phyloP scores from a whole-genome alignment of 1,284 basidiomycete species.

The Waitea zeae region DNA sequence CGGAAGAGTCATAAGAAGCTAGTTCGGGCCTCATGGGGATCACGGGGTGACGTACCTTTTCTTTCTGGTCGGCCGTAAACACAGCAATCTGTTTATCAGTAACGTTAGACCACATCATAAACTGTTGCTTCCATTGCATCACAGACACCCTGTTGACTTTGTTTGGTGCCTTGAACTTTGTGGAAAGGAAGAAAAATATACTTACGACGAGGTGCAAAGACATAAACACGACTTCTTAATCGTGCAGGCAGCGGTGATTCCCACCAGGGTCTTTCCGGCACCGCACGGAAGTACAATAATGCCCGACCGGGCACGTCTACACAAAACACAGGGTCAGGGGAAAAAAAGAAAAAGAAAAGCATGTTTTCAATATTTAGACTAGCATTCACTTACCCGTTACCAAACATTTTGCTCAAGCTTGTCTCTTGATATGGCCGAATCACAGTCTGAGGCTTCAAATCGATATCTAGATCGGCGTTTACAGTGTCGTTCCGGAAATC shows the following conservation, averaged over 20 bases:
- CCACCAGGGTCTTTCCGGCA: slow-evolving; percentile 96
- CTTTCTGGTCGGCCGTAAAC: slow-evolving; percentile 92
- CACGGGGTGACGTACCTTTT: slow-evolving; percentile 47
- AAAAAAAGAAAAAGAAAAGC: too few species aligned
- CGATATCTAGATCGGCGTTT: slow-evolving; percentile 91
- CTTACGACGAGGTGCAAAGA: slow-evolving; percentile 89
- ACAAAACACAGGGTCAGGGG: background rate
- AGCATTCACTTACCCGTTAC: slow-evolving; percentile 58
- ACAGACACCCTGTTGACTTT: slow-evolving; percentile 80
- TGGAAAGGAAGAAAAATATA: too few species aligned
- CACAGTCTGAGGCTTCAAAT: slow-evolving; percentile 89
- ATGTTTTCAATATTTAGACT: too few species aligned
- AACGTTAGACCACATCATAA: slow-evolving; percentile 95
- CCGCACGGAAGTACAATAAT: slow-evolving; percentile 99
- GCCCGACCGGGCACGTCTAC: slow-evolving; percentile 85
- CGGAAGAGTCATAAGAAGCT: slow-evolving; percentile 6
- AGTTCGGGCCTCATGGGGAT: background rate
- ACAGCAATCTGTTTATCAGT: slow-evolving; percentile 90
- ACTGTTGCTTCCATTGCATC: slow-evolving; percentile 96
- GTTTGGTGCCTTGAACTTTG: too few species aligned
- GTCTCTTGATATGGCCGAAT: slow-evolving; percentile 97
- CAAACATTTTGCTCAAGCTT: slow-evolving; percentile 95
- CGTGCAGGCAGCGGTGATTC: slow-evolving; percentile 97
- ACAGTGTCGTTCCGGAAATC: slow-evolving; percentile 93
- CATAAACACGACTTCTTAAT: slow-evolving; percentile 99